Base-by-base conservation (phyloP, 495 filamentous ascomycete genomes). In the Aspergillus conjunctus region DNA sequence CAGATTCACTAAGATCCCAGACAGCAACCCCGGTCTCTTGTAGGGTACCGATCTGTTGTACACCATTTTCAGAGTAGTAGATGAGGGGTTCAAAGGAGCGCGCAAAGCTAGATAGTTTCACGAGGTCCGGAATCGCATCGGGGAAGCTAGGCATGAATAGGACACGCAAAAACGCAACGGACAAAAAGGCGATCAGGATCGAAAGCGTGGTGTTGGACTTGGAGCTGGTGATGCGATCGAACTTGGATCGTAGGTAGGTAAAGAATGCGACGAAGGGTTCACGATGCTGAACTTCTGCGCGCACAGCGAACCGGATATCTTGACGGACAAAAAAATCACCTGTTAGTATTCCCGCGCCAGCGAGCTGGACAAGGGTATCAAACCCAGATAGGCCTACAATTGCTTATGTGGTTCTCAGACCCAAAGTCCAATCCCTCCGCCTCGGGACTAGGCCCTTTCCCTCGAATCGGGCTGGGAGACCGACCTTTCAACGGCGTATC, bases 1-100 rank as follows among this genome's bases (percentile, higher is more conserved):
- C 87, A 51, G 86, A 92, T 74, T 96, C 92, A 46, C 90, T 89
- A 6, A 97, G 80, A 71, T 97, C 92, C 90, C 91, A 94, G 18
- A 97, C 92, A 0, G 92, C 92, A 7, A 95, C 87, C 34, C 91
- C 88, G 0, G 91, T 94, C 45, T 94, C 91, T 70, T 95, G 91
- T 12, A 97, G 78, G 39, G 92, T 90, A 34, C 86, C 86, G 20
- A 96, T 90, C 68, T 96, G 91, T 58, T 87, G 84, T 30, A 90
- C 85, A 14, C 91, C 91, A 70, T 92, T 89, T 64, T 96, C 91
- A 0, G 92, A 95, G 68, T 92, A 95, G 75, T 91, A 91, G 43
- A 97, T 94, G 30, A 96, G 76, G 1, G 92, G 92, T 68, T 97
- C 92, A 66, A 97, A 93, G 3, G 90, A 89, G 66, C 89, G 88